Conservation (phyloP, 345 rosid species). For the Arabis hirsuta region DNA sequence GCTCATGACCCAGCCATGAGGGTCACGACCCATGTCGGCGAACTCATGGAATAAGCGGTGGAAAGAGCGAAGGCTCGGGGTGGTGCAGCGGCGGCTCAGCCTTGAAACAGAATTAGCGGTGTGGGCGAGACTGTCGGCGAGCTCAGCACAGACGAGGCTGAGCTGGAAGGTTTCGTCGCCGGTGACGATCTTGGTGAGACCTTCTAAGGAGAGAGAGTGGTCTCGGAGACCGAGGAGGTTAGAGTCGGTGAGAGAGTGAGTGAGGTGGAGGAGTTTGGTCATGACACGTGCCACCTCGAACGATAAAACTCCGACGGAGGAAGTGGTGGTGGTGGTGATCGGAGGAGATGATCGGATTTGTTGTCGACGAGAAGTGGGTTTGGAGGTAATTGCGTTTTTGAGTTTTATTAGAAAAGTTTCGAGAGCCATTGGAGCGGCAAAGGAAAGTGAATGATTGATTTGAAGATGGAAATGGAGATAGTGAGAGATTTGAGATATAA, state of each 20-base stretch:
- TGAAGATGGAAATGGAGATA: conserved; percentile 16
- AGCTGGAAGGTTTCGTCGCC: conserved; percentile 82
- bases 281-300: conserved; percentile 85
- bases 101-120: conserved; percentile 66
- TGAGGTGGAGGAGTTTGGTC: conserved; percentile 82
- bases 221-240: conserved; percentile 63
- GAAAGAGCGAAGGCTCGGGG: conserved; percentile 55
- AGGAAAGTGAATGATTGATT: conserved; percentile 29
- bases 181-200: conserved; percentile 78
- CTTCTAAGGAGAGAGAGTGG: conserved; percentile 70
- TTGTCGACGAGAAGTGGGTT: conserved; percentile 48
- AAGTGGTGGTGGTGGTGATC: conserved; percentile 28
- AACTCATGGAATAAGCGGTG: conserved; percentile 59
- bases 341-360: conserved; percentile 36
- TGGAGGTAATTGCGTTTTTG: conserved; percentile 62
- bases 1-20: conserved; percentile 63
- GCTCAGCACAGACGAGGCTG: conserved; percentile 83
- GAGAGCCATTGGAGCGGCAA: conserved; percentile 66
- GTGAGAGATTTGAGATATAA: conserved; percentile 42
- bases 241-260: conserved; percentile 78
- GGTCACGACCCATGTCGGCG: conserved; percentile 68
- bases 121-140: conserved; percentile 61
- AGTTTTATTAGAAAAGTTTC: conserved; percentile 82
- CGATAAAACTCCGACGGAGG: conserved; percentile 61
- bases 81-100: conserved; percentile 60